Evolutionary conservation across 1,284 basidiomycete species (phyloP).

Genomic region (Vanrija sp.): DNA sequence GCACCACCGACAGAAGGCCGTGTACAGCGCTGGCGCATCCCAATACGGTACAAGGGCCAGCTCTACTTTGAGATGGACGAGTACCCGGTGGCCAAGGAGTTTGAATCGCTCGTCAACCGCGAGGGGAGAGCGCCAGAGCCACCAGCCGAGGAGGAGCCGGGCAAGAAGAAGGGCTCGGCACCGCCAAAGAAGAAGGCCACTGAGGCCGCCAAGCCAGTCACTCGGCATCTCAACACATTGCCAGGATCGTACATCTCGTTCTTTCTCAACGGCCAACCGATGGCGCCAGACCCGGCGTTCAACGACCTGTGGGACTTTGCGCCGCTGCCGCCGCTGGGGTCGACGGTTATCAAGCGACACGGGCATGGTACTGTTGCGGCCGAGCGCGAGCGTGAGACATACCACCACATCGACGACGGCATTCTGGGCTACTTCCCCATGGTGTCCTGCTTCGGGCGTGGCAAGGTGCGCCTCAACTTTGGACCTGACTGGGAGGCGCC

Average conservation of each 20-base stretch:
- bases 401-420: conserved; percentile 74
- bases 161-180: conserved; percentile 15
- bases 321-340: conserved; percentile 61
- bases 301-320: conserved; percentile 85
- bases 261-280: conserved; percentile 85
- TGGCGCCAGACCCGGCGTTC: conserved; percentile 69
- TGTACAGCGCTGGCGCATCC: conserved; percentile 66
- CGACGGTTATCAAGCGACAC: background rate
- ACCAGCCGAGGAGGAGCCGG: background rate
- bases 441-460: conserved; percentile 88
- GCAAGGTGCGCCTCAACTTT: conserved; percentile 76
- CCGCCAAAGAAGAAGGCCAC: conserved; percentile 51
- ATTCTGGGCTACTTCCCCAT: conserved; percentile 93
- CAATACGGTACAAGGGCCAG: conserved; percentile 93
- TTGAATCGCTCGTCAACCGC: conserved; percentile 75
- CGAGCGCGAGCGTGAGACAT: conserved; percentile 29
- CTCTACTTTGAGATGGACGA: conserved; percentile 94
- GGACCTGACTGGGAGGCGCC: conserved; percentile 79
- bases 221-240: conserved; percentile 60
- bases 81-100: conserved; percentile 88
- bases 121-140: conserved; percentile 48
- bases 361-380: background rate
- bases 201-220: conserved; percentile 8
- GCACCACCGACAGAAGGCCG: no score
- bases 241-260: conserved; percentile 75